Evolutionary conservation across 257 asterid genomes (phyloP), one percentile per base, ranked within the genome.

Genomic region (Paulownia fortunei): DNA sequence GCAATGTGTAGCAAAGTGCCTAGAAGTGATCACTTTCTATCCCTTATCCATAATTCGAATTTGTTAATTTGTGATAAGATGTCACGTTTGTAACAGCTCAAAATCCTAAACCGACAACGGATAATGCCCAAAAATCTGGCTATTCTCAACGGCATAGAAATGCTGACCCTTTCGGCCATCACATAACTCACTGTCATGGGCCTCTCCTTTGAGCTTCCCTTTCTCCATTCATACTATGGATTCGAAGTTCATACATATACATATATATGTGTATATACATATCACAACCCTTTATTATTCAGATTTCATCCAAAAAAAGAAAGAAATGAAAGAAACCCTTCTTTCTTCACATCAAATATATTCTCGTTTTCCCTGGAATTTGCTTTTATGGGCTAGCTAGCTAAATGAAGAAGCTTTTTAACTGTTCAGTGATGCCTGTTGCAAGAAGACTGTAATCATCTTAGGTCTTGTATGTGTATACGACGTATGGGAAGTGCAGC

Each of bases 401-500:
- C 23, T 0, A 3, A 51, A 4, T 16, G 58, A 51, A 4, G 24
- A n/a, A 23, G 19, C 15, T 6, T 3, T 3, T 62, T 39, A 2
- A 39, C 36, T 30, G 9, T 32, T 5, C n/a, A n/a, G n/a, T n/a
- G n/a, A n/a, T n/a, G n/a, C n/a, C 36, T 77, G 18, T 24, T 15
- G 51, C 42, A 44, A 36, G 72, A 36, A 67, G 37, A 73, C 16
- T 59, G 54, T 19, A 34, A 55, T 76, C 90, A 86, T 76, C 82
- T 39, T 54, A 59, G 82, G 82, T 81, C 87, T 81, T 66, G 76
- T 85, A 83, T 85, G 88, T 77, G 88, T 73, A 49, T 76, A 73
- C 67, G 87, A 85, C 21, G 84, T 54, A 58, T 34, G 46, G 59
- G 73, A 58, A 55, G 5, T 85, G 92, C 80, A 87, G 89, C 89